Base-by-base conservation (phyloP, 192 early-diverging fungal species). In the Mortierella alpina region DNA sequence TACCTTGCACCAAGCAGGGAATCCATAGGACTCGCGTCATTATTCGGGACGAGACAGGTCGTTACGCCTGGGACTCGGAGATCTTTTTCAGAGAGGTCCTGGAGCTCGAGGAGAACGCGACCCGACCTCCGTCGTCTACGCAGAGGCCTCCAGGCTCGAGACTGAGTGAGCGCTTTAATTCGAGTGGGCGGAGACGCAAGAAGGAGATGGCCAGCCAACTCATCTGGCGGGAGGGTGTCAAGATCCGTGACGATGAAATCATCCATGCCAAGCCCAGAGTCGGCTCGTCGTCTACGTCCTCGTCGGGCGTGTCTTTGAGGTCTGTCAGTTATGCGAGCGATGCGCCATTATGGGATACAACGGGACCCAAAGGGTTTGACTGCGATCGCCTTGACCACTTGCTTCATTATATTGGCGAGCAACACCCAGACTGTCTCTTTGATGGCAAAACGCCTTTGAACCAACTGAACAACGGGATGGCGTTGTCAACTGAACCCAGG, bases 31-130 rank as follows among this genome's bases (percentile, higher is more conserved):
- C 87, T 11, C 84, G 93, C 22, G 71, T 94, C 17, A 87, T 93
- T 39, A 75, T 95, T 40, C 86, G 95, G 53, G 90, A 96, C 68
- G 84, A 91, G 52, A 93, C 93, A 12, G 95, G 95, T 6, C 86
- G 92, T 22, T 96, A 95, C 82, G 84, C 86, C 5, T 96, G 95
- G 95, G 95, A 96, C 64, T 84, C 86, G 9, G 82, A 88, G 46
- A 66, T 93, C n/a, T 95, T 95, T 78, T 93, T 90, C 76, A 85
- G 90, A 12, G 74, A 76, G 56, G 55, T 72, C 59, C 72, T 79
- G 40, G 23, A 85, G 23, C 31, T 72, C 15, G 66, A 71, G 9
- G 54, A 69, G 14, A 70, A 72, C 13, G 13, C 12, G 6, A 20
- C n/a, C 46, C 61, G 63, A 41, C 68, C 73, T 12, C 59, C 55